Conservation (phyloP, 2,329 filamentous ascomycete genomes). For the Aspergillus sp. region DNA sequence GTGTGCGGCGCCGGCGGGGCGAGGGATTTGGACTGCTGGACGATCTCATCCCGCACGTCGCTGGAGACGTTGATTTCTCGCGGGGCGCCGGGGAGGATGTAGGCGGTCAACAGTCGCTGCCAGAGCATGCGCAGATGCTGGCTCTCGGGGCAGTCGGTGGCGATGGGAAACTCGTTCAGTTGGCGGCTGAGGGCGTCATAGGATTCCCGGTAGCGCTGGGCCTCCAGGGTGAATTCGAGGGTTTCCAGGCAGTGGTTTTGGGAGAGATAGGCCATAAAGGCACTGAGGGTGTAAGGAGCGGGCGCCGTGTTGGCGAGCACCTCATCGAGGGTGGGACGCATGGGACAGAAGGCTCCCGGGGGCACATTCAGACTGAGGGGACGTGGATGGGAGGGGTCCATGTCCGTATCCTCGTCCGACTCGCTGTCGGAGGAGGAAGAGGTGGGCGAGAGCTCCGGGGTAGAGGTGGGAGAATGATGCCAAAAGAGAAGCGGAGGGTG, state of each 20-base stretch:
- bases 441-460: constrained; percentile 45
- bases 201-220: constrained; percentile 75
- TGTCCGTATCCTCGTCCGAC: constrained; percentile 46
- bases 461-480: constrained; percentile 42
- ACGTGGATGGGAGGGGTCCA: constrained; percentile 41
- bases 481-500: constrained; percentile 35
- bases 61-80: constrained; percentile 89
- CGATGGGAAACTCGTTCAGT: constrained; percentile 44
- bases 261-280: constrained; percentile 94
- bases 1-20: constrained; percentile 71
- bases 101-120: constrained; percentile 84
- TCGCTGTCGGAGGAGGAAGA: constrained; percentile 42
- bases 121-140: constrained; percentile 78
- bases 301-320: constrained; percentile 84
- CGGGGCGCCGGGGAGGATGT: constrained; percentile 80
- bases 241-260: constrained; percentile 97
- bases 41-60: constrained; percentile 76
- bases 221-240: constrained; percentile 93
- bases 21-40: constrained; percentile 59
- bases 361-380: constrained; percentile 45
- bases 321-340: constrained; percentile 74
- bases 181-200: constrained; percentile 60
- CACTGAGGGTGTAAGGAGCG: constrained; percentile 83
- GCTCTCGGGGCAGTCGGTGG: constrained; percentile 55
- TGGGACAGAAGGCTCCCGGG: constrained; percentile 41